Conservation (phyloP, 805 yeast genomes). For the Wickerhamomyces rabaulensis region DNA sequence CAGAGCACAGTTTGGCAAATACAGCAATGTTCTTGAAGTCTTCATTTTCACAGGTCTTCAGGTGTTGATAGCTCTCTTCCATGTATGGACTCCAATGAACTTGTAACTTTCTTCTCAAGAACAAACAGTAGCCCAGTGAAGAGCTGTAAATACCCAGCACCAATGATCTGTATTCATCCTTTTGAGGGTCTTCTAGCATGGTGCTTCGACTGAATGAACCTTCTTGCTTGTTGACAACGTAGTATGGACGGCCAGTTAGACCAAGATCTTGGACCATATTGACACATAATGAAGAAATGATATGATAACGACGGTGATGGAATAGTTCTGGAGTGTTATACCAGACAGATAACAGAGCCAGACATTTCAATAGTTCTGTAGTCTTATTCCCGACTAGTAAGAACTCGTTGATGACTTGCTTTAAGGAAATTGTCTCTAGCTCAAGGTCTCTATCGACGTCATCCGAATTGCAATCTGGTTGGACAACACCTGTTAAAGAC, state of each 20-base stretch:
- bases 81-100: constrained; percentile 59
- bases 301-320: constrained; percentile 71
- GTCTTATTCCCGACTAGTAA: constrained; percentile 68
- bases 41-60: constrained; percentile 33
- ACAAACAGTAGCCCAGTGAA: constrained; percentile 58
- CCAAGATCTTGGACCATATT: constrained; percentile 75
- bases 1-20: constrained; percentile 53
- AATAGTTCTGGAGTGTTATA: constrained; percentile 80
- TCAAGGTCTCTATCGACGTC: constrained; percentile 38
- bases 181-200: constrained; percentile 32
- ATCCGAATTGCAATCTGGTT: constrained; percentile 22
- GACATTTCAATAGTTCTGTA: constrained; percentile 57
- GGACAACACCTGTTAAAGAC: constrained; percentile 49
- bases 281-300: constrained; percentile 59
- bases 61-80: constrained; percentile 50
- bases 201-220: constrained; percentile 37
- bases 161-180: constrained; percentile 43
- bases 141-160: constrained; percentile 56
- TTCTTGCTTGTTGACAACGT: constrained; percentile 35
- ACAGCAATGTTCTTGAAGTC: constrained; percentile 43
- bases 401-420: constrained; percentile 50
- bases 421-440: constrained; percentile 49
- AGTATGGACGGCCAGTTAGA: constrained; percentile 48
- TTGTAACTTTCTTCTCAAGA: constrained; percentile 57
- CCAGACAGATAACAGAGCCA: constrained; percentile 66